Evolutionary conservation across 2,329 filamentous ascomycete genomes (phyloP).

Genomic region (Aspergillus udagawae): DNA sequence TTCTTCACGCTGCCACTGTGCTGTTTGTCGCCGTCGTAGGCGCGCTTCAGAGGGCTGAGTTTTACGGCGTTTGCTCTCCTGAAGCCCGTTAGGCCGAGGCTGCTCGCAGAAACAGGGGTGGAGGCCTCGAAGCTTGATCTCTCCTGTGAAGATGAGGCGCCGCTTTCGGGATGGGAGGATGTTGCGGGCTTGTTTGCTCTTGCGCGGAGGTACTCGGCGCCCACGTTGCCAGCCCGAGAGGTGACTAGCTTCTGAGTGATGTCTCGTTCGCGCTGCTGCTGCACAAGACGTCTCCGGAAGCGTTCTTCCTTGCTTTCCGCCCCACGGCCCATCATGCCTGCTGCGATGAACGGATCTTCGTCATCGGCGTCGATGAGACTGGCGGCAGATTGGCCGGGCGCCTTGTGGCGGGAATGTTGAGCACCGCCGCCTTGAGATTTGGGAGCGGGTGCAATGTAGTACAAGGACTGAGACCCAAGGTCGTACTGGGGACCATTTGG

Average conservation of each 20-base stretch:
- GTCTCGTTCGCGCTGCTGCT: constrained; percentile 43
- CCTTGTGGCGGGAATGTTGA: constrained; percentile 19
- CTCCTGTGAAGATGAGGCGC: constrained; percentile 5
- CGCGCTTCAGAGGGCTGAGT: constrained; percentile 39
- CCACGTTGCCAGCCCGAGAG: constrained; percentile 31
- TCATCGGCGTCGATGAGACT: constrained; percentile 39
- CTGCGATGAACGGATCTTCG: constrained; percentile 40
- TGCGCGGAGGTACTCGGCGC: constrained; percentile 44
- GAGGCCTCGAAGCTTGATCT: constrained; percentile 8
- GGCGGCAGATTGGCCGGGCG: constrained; percentile 33
- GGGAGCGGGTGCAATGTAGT: constrained; percentile 40
- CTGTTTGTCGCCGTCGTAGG: constrained; percentile 30
- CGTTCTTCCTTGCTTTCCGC: constrained; percentile 40
- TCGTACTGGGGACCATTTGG: constrained; percentile 38
- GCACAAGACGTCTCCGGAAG: constrained; percentile 38
- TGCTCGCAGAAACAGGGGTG: constrained; percentile 9
- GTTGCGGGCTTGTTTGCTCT: constrained; percentile 22
- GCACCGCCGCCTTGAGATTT: constrained; percentile 15
- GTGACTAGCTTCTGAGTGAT: constrained; percentile 41
- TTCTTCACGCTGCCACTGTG: constrained; percentile 51
- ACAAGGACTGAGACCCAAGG: constrained; percentile 39
- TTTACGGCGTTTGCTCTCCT: constrained; percentile 38
- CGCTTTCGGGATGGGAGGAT: constrained; percentile 5
- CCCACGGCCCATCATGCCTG: constrained; percentile 38
- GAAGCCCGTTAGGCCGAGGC: constrained; percentile 23